Percentiles rank a stretch among this genome's conserved stretches.
Conservation (phyloP, 495 filamentous ascomycete species). For the Xylaria sp. region DNA sequence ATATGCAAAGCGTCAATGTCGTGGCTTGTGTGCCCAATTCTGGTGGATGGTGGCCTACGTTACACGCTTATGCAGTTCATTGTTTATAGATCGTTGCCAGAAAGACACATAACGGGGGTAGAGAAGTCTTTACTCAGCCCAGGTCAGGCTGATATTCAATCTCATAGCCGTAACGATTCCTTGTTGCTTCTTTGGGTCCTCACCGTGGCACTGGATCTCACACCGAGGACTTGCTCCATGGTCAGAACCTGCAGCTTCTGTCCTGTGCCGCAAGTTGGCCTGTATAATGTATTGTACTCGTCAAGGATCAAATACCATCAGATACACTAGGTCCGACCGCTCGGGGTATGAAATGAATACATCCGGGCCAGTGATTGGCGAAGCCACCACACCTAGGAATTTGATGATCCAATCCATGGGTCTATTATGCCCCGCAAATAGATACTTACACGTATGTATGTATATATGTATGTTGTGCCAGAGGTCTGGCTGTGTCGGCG, state of each 20-base stretch:
- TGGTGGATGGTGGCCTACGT: slow-evolving; percentile 12
- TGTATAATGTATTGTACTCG: background rate
- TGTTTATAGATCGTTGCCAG: slow-evolving; percentile 18
- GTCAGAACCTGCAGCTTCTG: background rate
- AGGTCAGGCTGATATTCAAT: slow-evolving; percentile 7
- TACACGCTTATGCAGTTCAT: slow-evolving; percentile 27
- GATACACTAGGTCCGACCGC: slow-evolving; percentile 15
- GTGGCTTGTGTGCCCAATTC: slow-evolving; percentile 21
- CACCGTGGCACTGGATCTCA: slow-evolving; percentile 28
- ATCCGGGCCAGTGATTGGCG: slow-evolving; percentile 24
- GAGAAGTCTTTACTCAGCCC: background rate
- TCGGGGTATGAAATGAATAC: slow-evolving; percentile 16
- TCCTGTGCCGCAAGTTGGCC: slow-evolving; percentile 1
- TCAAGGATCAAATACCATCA: slow-evolving; percentile 24
- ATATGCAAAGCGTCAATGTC: slow-evolving; percentile 29
- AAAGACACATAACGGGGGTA: slow-evolving; percentile 12
- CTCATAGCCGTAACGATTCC: slow-evolving; percentile 1
- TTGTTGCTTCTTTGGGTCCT: background rate
- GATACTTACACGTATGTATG: slow-evolving; percentile 13
- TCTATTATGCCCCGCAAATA: slow-evolving; percentile 25
- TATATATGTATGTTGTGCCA: slow-evolving; percentile 24
- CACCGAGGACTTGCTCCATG: slow-evolving; percentile 12
- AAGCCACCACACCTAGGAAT: slow-evolving; percentile 17
- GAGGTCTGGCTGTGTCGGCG: slow-evolving; percentile 41
- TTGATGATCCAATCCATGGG: slow-evolving; percentile 23